phyloP scores from a whole-genome alignment of 2,329 filamentous ascomycete species.

The Colletotrichum somersetense region DNA sequence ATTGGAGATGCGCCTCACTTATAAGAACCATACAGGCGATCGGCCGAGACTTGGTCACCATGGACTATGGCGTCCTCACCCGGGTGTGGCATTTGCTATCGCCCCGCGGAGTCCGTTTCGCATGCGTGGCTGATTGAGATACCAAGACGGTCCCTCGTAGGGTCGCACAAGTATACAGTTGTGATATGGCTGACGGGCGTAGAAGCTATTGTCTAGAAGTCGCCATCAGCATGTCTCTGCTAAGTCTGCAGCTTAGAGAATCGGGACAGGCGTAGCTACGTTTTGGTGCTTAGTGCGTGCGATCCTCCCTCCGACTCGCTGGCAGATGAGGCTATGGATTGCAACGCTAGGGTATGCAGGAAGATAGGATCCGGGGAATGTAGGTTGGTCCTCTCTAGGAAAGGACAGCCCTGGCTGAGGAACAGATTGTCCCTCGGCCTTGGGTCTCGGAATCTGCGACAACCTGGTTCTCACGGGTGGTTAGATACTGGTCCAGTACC shows the following conservation, averaged over 20 bases:
- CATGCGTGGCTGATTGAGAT: constrained; percentile 35
- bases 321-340: constrained; percentile 20
- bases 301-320: background rate
- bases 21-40: background rate
- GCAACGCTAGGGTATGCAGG: constrained; percentile 36
- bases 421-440: constrained; percentile 18
- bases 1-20: background rate
- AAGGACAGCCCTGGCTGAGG: background rate
- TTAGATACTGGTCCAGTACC: background rate
- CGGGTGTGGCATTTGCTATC: background rate
- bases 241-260: constrained; percentile 30
- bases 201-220: constrained; percentile 3
- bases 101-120: background rate
- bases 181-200: constrained; percentile 29
- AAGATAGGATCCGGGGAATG: constrained; percentile 40
- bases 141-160: background rate
- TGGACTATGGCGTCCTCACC: constrained; percentile 3
- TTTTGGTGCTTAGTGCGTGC: constrained; percentile 2
- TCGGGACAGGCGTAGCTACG: constrained; percentile 19
- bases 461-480: constrained; percentile 16
- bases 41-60: constrained; percentile 14
- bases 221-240: constrained; percentile 33
- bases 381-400: constrained; percentile 8
- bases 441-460: constrained; percentile 37
- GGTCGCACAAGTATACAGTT: background rate